Evolutionary conservation across 2,329 filamentous ascomycete genomes (phyloP).

Genomic region (Penicillium glabrum): DNA sequence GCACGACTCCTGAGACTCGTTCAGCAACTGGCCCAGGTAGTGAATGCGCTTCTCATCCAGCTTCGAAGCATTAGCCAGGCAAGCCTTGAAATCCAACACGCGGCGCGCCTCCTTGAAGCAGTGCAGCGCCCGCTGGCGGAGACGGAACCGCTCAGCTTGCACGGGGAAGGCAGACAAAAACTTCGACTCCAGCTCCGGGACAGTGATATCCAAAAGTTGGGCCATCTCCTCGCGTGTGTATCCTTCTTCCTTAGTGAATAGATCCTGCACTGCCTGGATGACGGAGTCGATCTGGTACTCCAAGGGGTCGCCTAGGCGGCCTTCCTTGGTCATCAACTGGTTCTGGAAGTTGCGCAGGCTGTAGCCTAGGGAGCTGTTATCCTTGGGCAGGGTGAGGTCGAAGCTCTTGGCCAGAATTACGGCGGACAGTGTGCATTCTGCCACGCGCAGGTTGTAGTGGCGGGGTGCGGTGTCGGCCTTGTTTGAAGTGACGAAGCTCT

Average conservation of each 20-base stretch:
- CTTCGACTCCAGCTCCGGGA: constrained; percentile 69
- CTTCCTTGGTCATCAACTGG: constrained; percentile 64
- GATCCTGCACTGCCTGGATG: constrained; percentile 66
- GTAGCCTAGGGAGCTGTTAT: constrained; percentile 78
- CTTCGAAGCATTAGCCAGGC: constrained; percentile 61
- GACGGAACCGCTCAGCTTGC: constrained; percentile 80
- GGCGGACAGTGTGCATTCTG: constrained; percentile 90
- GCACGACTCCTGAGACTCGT: constrained; percentile 85
- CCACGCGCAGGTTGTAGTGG: constrained; percentile 95
- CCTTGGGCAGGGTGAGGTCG: constrained; percentile 66
- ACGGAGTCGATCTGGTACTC: constrained; percentile 72
- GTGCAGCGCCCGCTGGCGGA: constrained; percentile 84
- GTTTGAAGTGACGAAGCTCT: constrained; percentile 90
- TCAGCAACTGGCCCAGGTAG: constrained; percentile 78
- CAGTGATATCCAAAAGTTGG: constrained; percentile 65
- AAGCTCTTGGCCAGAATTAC: constrained; percentile 62
- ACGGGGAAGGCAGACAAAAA: constrained; percentile 90
- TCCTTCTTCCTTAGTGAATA: constrained; percentile 73
- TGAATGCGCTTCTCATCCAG: constrained; percentile 66
- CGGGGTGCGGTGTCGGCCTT: constrained; percentile 92
- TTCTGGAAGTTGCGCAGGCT: constrained; percentile 86
- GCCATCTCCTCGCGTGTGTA: constrained; percentile 89
- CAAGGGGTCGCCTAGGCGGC: constrained; percentile 50
- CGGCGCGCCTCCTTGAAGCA: constrained; percentile 87
- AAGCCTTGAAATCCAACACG: constrained; percentile 77